Conservation (phyloP, 2,329 filamentous ascomycete genomes). For the Penicillium sp. region DNA sequence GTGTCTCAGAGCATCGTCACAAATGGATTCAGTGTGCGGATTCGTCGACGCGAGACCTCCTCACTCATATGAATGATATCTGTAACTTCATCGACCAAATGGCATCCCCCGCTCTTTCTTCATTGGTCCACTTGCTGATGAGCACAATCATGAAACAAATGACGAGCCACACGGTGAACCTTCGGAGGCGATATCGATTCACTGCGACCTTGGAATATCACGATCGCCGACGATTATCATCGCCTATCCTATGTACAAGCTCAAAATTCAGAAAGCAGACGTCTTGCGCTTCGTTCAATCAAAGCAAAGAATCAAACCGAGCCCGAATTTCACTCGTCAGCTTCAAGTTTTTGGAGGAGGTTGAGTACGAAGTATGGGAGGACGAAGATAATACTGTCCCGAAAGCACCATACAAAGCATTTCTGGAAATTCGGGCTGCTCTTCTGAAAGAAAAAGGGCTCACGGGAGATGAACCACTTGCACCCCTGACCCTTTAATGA, state of each 20-base stretch:
- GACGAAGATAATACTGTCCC: slow-evolving; percentile 23
- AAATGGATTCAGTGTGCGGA: slow-evolving; percentile 30
- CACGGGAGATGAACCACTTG: slow-evolving; percentile 23
- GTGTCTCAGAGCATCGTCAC: slow-evolving; percentile 15
- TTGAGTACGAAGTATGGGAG: slow-evolving; percentile 28
- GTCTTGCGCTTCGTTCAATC: too few species aligned
- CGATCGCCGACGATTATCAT: slow-evolving; percentile 28
- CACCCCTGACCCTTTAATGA: slow-evolving; percentile 1
- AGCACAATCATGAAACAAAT: slow-evolving; percentile 2
- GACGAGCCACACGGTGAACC: background rate
- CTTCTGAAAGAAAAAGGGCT: slow-evolving; percentile 18
- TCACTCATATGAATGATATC: slow-evolving; percentile 24
- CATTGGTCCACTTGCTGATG: slow-evolving; percentile 1
- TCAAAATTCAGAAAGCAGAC: too few species aligned
- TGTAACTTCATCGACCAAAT: slow-evolving; percentile 28
- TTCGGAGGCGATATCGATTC: slow-evolving; percentile 21
- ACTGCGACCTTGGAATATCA: slow-evolving; percentile 30
- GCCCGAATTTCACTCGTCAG: slow-evolving; percentile 27
- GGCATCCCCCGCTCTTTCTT: slow-evolving; percentile 16
- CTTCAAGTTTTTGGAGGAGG: slow-evolving; percentile 27
- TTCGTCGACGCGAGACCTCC: slow-evolving; percentile 29
- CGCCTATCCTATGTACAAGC: slow-evolving; percentile 1
- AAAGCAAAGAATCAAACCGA: slow-evolving; percentile 20
- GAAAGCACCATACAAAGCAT: slow-evolving; percentile 24
- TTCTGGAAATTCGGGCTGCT: slow-evolving; percentile 21